Evolutionary conservation across 345 rosid species (phyloP).

Genomic region (Syzygium oleosum): DNA sequence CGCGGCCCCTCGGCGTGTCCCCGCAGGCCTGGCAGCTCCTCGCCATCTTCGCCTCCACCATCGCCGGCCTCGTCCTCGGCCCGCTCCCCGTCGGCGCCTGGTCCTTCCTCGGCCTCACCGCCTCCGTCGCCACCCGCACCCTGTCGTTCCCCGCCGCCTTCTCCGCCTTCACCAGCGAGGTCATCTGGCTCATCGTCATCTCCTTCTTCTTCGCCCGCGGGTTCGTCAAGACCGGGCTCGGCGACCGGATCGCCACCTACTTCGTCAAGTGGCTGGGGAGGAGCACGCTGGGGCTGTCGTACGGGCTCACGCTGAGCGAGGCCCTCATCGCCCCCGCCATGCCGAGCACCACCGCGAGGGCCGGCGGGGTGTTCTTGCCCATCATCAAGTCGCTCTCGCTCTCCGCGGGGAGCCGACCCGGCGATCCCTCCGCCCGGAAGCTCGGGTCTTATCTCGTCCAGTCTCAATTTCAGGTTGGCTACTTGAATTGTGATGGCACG

Average conservation of each 20-base stretch:
- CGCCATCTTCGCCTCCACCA: conserved; percentile 78
- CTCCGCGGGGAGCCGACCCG: conserved; percentile 78
- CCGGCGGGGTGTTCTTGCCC: conserved; percentile 92
- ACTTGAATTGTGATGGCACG: neutral
- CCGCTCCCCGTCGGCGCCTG: conserved; percentile 96
- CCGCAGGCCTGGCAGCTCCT: conserved; percentile 88
- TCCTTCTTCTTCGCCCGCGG: conserved; percentile 99
- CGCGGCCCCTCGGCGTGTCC: conserved; percentile 57
- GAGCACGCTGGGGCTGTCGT: conserved; percentile 88
- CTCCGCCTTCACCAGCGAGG: conserved; percentile 83
- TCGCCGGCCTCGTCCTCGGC: conserved; percentile 77
- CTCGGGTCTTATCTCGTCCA: conserved; percentile 73
- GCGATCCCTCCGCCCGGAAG: conserved; percentile 62
- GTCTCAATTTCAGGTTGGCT: conserved; percentile 79
- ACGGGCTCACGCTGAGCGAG: conserved; percentile 81
- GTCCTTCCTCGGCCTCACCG: conserved; percentile 85
- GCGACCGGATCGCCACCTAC: conserved; percentile 90
- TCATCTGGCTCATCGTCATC: conserved; percentile 90
- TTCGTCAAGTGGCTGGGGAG: conserved; percentile 91
- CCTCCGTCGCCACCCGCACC: conserved; percentile 68
- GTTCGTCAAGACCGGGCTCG: conserved; percentile 86
- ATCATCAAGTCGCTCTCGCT: conserved; percentile 74
- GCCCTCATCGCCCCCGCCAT: conserved; percentile 92
- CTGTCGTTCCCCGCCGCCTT: conserved; percentile 72
- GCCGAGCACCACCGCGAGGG: conserved; percentile 97